Evolutionary conservation across 768 basidiomycete genomes (phyloP).

Genomic region (Leccinellum luteum): DNA sequence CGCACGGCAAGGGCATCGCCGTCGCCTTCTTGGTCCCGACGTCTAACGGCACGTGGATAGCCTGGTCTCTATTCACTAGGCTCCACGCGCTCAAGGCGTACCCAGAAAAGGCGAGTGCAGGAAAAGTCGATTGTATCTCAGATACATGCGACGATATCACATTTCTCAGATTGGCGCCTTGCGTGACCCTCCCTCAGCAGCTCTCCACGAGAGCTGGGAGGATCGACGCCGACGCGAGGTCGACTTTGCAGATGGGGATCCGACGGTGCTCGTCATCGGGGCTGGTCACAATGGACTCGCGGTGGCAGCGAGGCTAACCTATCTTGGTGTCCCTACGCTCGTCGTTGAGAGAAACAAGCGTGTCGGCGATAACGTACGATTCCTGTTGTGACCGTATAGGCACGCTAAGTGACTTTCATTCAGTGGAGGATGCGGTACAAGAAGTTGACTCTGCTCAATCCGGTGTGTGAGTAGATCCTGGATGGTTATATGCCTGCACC

Average conservation of each 20-base stretch:
- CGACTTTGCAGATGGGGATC: constrained; percentile 45
- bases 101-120: constrained; percentile 40
- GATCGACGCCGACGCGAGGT: constrained; percentile 39
- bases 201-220: constrained; percentile 52
- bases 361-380: constrained; percentile 45
- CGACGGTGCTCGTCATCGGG: constrained; percentile 60
- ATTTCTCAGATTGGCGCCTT: constrained; percentile 32
- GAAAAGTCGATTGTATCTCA: not conserved
- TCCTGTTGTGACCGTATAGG: not conserved
- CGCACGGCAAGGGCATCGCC: constrained; percentile 48
- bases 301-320: constrained; percentile 59
- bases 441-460: constrained; percentile 51
- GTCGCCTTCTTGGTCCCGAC: constrained; percentile 49
- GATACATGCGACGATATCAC: not conserved
- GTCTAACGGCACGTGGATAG: constrained; percentile 48
- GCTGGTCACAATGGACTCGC: constrained; percentile 66
- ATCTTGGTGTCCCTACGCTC: constrained; percentile 50
- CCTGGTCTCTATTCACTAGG: constrained; percentile 56
- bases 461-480: constrained; percentile 39
- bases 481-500: constrained; percentile 5
- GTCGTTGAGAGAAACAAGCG: constrained; percentile 50
- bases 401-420: constrained; percentile 3
- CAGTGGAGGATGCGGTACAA: constrained; percentile 59
- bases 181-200: constrained; percentile 36
- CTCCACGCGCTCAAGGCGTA: constrained; percentile 53